Evolutionary conservation across 169 alveolate genomes (phyloP).

Genomic region (Theileria sp.): DNA sequence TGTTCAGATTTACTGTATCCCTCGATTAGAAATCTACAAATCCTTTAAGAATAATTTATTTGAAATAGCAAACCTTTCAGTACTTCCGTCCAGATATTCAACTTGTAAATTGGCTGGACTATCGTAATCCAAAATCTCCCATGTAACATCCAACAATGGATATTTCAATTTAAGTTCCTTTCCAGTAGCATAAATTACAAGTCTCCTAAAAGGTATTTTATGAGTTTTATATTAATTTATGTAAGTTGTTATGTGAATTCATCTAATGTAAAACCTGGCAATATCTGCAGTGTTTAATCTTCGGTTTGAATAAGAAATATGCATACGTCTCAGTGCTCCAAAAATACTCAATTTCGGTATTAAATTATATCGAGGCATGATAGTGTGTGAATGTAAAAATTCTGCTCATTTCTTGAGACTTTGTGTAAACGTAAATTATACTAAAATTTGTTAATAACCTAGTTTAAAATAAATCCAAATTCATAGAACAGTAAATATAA

Average conservation of each 20-base stretch:
- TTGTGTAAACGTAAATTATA: background rate
- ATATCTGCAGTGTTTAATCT: constrained; percentile 65
- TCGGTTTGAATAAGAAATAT: constrained; percentile 61
- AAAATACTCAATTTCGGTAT: constrained; percentile 49
- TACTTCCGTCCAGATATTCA: constrained; percentile 50
- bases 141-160: constrained; percentile 72
- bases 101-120: constrained; percentile 59
- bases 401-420: background rate
- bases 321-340: constrained; percentile 57
- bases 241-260: background rate
- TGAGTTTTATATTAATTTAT: background rate
- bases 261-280: constrained; percentile 45
- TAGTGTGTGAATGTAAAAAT: constrained; percentile 6
- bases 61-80: constrained; percentile 16
- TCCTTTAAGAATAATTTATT: background rate
- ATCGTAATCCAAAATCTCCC: constrained; percentile 76
- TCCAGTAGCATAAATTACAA: constrained; percentile 73
- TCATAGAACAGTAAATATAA: background rate
- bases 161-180: constrained; percentile 68
- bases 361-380: constrained; percentile 49
- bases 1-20: constrained; percentile 62
- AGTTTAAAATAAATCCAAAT: background rate
- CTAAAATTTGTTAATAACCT: background rate
- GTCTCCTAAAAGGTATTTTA: constrained; percentile 39
- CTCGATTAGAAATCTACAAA: constrained; percentile 47